phyloP scores from a whole-genome alignment of 2,329 filamentous ascomycete species.

The Microdochium trichocladiopsis region DNA sequence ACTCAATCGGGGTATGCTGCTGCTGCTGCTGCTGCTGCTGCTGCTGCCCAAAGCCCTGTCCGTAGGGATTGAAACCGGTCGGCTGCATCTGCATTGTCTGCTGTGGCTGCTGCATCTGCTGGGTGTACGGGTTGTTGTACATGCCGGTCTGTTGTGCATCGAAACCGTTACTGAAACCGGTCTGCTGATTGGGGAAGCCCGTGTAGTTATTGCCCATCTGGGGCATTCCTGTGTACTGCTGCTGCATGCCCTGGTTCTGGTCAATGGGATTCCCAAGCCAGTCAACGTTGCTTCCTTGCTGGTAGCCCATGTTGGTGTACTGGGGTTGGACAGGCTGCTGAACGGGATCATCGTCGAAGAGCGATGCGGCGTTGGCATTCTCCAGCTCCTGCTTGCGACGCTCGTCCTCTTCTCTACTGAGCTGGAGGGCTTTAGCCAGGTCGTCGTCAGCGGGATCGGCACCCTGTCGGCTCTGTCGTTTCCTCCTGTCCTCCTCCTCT shows the following conservation, averaged over 20 bases:
- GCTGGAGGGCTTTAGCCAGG: conserved; percentile 85
- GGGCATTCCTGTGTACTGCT: conserved; percentile 68
- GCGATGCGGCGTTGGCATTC: conserved; percentile 71
- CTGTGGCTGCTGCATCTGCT: conserved; percentile 37
- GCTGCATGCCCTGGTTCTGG: conserved; percentile 62
- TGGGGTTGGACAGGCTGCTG: conserved; percentile 44
- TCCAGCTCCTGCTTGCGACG: conserved; percentile 80
- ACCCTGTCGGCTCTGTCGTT: conserved; percentile 56
- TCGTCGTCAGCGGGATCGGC: conserved; percentile 67
- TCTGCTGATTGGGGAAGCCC: conserved; percentile 30
- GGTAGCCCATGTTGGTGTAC: conserved; percentile 91
- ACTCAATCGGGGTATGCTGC: conserved; percentile 46
- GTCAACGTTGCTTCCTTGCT: conserved; percentile 92
- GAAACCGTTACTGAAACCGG: conserved; percentile 65
- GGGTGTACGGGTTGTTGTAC: conserved; percentile 67
- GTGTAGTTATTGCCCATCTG: conserved; percentile 46
- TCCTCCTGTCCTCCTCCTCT: conserved; percentile 80
- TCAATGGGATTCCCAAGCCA: conserved; percentile 96
- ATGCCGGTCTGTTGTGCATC: conserved; percentile 58
- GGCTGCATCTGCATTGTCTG: conserved; percentile 39
- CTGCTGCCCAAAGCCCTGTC: conserved; percentile 18
- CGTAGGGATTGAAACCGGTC: conserved; percentile 48
- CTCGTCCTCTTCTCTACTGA: conserved; percentile 94
- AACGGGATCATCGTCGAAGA: conserved; percentile 77
- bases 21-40: conserved; percentile 39